A percentile compares a stretch with the other conserved stretches of the same genome.
Evolutionary conservation across 176 grass and related monocot species (phyloP).

Genomic region (Triticum urartu): DNA sequence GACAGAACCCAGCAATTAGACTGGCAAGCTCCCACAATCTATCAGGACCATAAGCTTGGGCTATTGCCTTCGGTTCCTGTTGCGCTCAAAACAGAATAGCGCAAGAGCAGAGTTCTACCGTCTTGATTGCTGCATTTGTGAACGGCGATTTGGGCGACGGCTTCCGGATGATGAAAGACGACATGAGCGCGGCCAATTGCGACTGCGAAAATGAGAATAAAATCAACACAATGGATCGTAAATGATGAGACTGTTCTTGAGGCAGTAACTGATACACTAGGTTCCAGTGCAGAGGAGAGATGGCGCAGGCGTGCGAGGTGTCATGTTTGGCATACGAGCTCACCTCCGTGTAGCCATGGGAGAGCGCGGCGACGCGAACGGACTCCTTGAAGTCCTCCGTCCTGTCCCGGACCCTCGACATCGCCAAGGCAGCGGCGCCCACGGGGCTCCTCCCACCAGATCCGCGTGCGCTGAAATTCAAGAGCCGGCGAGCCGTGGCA

Average conservation of each 20-base stretch:
- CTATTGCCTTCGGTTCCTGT: neutral
- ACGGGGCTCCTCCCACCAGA: constrained; percentile 33
- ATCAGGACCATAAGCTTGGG: neutral
- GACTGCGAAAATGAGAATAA: constrained; percentile 32
- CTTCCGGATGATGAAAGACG: constrained; percentile 90
- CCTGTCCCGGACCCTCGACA: constrained; percentile 77
- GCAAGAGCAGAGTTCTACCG: constrained; percentile 36
- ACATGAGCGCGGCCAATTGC: constrained; percentile 68
- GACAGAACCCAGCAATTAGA: constrained; percentile 16
- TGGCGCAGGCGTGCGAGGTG: neutral
- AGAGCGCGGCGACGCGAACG: constrained; percentile 55
- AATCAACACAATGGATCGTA: neutral
- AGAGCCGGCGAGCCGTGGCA: neutral
- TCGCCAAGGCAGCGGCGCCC: constrained; percentile 29
- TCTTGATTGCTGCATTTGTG: constrained; percentile 79
- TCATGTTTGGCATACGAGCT: neutral
- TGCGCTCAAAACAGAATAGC: neutral
- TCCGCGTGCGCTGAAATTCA: neutral
- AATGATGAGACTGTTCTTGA: neutral
- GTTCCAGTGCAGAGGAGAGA: neutral
- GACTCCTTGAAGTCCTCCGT: constrained; percentile 84
- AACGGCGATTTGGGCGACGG: constrained; percentile 57
- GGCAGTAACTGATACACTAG: neutral
- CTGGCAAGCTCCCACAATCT: neutral
- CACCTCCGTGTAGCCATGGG: constrained; percentile 73